These are phyloP conservation scores for Vicia villosa DNA, from an alignment of 306 rosid genomes.

Conservation along the genomic window DNA sequence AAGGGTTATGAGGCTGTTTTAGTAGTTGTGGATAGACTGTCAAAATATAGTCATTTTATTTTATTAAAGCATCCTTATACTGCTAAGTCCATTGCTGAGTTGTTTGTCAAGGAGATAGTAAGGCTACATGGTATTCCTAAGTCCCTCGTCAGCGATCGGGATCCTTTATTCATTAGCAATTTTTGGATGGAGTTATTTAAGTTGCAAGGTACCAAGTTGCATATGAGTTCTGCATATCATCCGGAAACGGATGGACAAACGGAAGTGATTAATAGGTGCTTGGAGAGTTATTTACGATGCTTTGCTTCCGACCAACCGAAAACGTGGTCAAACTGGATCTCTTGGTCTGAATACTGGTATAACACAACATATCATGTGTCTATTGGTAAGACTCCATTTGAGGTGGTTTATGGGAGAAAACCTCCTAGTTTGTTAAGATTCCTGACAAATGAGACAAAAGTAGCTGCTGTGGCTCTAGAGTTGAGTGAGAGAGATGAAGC, in stretches of 20 bases:
- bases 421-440: background rate
- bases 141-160: background rate
- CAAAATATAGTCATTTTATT: too few relatives aligned
- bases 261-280: background rate
- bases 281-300: background rate
- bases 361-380: background rate
- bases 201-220: background rate
- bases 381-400: background rate
- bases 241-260: background rate
- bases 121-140: background rate
- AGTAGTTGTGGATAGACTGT: too few relatives aligned
- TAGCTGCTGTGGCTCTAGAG: too few relatives aligned
- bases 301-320: background rate
- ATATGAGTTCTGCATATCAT: background rate
- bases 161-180: background rate
- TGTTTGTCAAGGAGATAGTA: background rate
- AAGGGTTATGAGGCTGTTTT: too few relatives aligned
- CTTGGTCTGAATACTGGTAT: background rate
- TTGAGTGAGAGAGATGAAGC: too few relatives aligned
- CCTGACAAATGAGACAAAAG: background rate
- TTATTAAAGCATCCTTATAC: background rate
- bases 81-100: background rate
- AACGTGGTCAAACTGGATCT: background rate
- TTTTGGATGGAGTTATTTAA: background rate
- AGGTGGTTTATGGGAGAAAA: background rate